Conservation (phyloP, 768 basidiomycete species). For the Lactarius sp. region DNA sequence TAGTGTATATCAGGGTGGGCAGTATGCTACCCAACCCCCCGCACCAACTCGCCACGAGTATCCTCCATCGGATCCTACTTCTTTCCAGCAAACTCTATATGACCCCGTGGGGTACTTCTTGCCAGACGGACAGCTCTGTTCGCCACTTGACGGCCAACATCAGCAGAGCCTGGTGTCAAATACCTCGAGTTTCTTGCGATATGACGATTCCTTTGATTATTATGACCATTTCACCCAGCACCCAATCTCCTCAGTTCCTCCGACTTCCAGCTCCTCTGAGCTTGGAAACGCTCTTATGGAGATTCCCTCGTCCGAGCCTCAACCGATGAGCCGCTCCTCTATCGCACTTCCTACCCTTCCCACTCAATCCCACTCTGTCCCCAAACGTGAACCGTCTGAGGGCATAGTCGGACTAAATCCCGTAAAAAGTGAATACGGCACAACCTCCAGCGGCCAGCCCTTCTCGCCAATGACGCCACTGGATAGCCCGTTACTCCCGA, state of each 20-base stretch:
- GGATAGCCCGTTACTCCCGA: background rate
- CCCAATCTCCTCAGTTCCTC: background rate
- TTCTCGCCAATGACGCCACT: conserved; percentile 11
- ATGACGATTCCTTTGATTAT: background rate
- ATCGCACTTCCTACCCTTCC: conserved; percentile 13
- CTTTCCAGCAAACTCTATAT: conserved; percentile 6
- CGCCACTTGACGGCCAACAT: conserved; percentile 5
- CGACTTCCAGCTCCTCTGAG: conserved; percentile 19
- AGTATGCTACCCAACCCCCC: background rate
- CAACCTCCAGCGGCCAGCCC: background rate
- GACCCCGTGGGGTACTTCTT: conserved; percentile 1
- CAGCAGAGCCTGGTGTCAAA: conserved; percentile 5
- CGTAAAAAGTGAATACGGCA: conserved; percentile 11
- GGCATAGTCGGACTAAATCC: background rate
- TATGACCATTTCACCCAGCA: background rate
- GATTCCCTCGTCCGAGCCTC: conserved; percentile 8
- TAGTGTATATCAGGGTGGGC: conserved; percentile 3
- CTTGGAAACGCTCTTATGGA: conserved; percentile 21
- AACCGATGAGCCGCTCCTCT: background rate
- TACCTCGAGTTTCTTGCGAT: conserved; percentile 2
- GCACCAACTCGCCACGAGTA: background rate
- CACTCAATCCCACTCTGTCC: background rate
- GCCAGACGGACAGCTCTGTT: background rate
- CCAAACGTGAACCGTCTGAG: background rate
- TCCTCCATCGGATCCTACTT: conserved; percentile 4